Conservation (phyloP, 257 asterid genomes). For the Verbascum thapsus region DNA sequence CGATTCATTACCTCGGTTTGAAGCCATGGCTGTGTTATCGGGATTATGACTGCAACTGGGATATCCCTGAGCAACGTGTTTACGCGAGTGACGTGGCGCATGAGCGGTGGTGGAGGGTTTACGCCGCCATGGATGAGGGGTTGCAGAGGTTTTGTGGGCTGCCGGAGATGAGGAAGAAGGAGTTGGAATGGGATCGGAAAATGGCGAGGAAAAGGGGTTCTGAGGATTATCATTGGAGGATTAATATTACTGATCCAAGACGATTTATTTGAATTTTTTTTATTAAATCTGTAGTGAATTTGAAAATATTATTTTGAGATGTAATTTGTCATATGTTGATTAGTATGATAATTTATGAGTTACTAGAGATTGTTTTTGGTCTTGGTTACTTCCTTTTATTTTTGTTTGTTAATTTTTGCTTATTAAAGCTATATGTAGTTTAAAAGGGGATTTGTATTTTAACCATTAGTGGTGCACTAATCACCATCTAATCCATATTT, state of each 20-base stretch:
- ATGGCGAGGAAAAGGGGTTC: slow-evolving; percentile 33
- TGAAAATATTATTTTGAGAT: no score
- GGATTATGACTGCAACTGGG: slow-evolving; percentile 52
- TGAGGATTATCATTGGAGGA: slow-evolving; percentile 40
- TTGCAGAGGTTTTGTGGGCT: slow-evolving; percentile 35
- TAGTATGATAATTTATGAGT: not conserved
- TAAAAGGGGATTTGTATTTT: no score
- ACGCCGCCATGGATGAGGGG: slow-evolving; percentile 42
- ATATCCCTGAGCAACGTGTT: slow-evolving; percentile 34
- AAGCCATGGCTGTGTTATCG: slow-evolving; percentile 45
- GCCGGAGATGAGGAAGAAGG: slow-evolving; percentile 33
- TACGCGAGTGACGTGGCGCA: slow-evolving; percentile 54
- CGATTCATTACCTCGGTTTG: slow-evolving; percentile 41
- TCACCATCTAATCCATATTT: no score
- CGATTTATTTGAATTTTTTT: not conserved
- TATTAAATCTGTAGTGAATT: not conserved
- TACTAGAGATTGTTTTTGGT: slow-evolving; percentile 8
- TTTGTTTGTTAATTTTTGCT: not conserved
- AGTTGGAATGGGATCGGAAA: slow-evolving; percentile 37
- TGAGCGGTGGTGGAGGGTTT: slow-evolving; percentile 46
- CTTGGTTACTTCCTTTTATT: not conserved
- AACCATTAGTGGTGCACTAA: no score
- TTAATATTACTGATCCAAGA: slow-evolving; percentile 49
- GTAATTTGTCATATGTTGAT: not conserved
- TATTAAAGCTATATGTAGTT: no score